Evolutionary conservation across 176 grass and related monocot genomes (phyloP).

Genomic region (Urochloa ruziziensis): DNA sequence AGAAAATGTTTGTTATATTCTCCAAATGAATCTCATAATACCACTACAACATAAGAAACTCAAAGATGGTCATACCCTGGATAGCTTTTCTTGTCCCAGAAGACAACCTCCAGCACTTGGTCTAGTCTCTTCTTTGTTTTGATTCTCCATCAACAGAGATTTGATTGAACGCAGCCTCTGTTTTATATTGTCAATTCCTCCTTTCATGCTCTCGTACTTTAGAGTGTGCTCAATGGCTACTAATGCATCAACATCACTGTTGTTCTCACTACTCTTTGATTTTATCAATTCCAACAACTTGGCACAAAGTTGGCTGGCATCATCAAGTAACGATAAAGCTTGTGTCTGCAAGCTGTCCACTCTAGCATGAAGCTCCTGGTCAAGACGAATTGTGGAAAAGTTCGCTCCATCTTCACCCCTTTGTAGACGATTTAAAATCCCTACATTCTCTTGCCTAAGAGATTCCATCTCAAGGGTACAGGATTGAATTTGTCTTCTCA

Average conservation of each 20-base stretch:
- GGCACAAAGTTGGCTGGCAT: constrained; percentile 40
- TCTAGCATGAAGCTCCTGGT: constrained; percentile 49
- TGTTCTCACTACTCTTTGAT: constrained; percentile 38
- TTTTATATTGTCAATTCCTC: constrained; percentile 54
- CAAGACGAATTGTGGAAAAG: constrained; percentile 45
- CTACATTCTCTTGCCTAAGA: constrained; percentile 60
- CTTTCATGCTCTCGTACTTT: constrained; percentile 53
- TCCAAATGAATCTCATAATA: constrained; percentile 11
- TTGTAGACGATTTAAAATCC: constrained; percentile 45
- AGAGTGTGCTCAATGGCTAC: constrained; percentile 44
- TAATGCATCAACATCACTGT: constrained; percentile 28
- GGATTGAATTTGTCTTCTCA: constrained; percentile 62
- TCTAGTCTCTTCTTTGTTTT: constrained; percentile 31
- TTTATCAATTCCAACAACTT: constrained; percentile 59
- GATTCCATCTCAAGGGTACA: constrained; percentile 46
- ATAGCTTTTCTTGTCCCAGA: constrained; percentile 25
- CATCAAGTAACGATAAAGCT: constrained; percentile 54
- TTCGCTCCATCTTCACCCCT: constrained; percentile 19
- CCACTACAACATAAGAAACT: constrained; percentile 1
- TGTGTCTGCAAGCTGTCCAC: constrained; percentile 57
- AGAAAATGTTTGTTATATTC: constrained; percentile 6
- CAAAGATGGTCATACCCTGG: constrained; percentile 33
- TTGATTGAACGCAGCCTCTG: constrained; percentile 44
- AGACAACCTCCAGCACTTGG: neutral
- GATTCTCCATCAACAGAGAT: constrained; percentile 51